phyloP scores from a whole-genome alignment of 345 rosid genomes.

The Combretum micranthum region DNA sequence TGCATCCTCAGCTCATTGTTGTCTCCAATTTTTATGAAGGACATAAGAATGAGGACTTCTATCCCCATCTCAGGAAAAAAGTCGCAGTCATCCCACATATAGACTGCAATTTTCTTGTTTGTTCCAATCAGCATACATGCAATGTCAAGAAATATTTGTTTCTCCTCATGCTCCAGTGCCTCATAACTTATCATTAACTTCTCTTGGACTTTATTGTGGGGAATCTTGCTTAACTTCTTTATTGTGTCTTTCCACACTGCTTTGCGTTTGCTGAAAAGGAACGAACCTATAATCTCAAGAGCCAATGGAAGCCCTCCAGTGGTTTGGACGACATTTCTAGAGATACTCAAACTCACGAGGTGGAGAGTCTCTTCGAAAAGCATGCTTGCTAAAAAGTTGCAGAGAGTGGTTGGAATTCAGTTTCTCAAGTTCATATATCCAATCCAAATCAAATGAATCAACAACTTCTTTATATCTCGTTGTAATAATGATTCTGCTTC shows the following conservation, averaged over 20 bases:
- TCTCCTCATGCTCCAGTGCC: conserved; percentile 19
- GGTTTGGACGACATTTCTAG: conserved; percentile 12
- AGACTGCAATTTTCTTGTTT: conserved; percentile 15
- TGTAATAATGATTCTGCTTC: conserved; percentile 18
- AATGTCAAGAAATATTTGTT: conserved; percentile 19
- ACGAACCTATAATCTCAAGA: conserved; percentile 17
- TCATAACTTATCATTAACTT: conserved; percentile 17
- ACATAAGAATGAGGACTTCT: conserved; percentile 16
- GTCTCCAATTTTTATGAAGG: conserved; percentile 14
- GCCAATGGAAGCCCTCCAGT: conserved; percentile 20
- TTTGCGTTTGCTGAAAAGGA: conserved; percentile 10
- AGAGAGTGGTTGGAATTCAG: conserved; percentile 13
- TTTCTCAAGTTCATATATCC: conserved; percentile 10
- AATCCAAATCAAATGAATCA: conserved; percentile 12
- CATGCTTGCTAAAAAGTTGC: conserved; percentile 19
- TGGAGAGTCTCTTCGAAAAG: conserved; percentile 14
- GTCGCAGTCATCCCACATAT: conserved; percentile 12
- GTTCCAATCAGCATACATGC: conserved; percentile 16
- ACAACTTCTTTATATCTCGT: conserved; percentile 15
- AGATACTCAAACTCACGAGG: conserved; percentile 10
- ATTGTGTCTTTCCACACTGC: conserved; percentile 17
- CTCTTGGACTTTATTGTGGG: conserved; percentile 13
- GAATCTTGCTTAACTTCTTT: conserved; percentile 15
- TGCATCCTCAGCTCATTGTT: conserved; percentile 20
- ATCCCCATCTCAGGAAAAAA: conserved; percentile 19